Evolutionary conservation across 75 land plant species (phyloP).

Genomic region (Pinus albicaulis): DNA sequence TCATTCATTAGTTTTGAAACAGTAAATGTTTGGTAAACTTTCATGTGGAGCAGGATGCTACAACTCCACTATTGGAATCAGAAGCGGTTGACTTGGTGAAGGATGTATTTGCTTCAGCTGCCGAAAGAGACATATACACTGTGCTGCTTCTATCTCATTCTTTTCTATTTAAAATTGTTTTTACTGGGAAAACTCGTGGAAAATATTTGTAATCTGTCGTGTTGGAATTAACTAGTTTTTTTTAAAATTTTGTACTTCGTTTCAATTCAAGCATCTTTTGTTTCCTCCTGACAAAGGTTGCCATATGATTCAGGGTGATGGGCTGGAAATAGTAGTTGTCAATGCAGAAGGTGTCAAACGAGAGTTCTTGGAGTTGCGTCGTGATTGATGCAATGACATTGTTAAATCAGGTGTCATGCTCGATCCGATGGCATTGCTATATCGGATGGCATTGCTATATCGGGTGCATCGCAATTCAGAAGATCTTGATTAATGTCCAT

Average conservation of each 20-base stretch:
- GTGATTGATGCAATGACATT: constrained; percentile 34
- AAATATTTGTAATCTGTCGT: background rate
- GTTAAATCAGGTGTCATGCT: too few species aligned
- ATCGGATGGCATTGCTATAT: too few species aligned
- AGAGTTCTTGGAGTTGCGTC: constrained; percentile 59
- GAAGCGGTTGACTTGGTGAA: constrained; percentile 92
- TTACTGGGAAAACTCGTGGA: background rate
- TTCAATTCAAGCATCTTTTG: background rate
- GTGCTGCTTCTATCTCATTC: constrained; percentile 28
- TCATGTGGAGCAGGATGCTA: constrained; percentile 59
- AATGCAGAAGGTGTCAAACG: constrained; percentile 59
- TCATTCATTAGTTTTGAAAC: background rate
- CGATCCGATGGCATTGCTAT: too few species aligned
- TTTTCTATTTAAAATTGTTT: background rate
- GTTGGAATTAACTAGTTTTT: background rate
- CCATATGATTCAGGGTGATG: constrained; percentile 59
- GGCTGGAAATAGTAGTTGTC: constrained; percentile 72
- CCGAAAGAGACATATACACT: constrained; percentile 92
- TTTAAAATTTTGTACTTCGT: background rate
- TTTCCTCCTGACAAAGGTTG: background rate
- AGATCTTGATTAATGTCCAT: too few species aligned
- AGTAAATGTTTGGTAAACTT: background rate
- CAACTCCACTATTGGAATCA: constrained; percentile 70
- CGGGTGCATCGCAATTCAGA: too few species aligned
- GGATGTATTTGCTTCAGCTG: constrained; percentile 86